A percentile compares a stretch with the other conserved stretches of the same genome.
phyloP scores from a whole-genome alignment of 345 rosid species.

The Melaleuca quinquenervia region DNA sequence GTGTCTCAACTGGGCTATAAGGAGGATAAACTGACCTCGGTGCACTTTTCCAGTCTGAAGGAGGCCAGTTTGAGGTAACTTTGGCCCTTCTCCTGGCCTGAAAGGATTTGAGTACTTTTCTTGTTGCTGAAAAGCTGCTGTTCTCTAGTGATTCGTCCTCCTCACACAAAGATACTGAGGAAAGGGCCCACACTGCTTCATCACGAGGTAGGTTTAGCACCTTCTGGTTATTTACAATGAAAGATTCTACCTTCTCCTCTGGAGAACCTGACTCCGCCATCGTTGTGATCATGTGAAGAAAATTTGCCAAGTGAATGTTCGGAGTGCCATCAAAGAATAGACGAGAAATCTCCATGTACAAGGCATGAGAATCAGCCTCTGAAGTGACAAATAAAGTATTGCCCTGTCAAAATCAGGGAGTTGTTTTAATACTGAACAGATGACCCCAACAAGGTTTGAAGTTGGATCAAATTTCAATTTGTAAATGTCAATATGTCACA shows the following conservation, averaged over 20 bases:
- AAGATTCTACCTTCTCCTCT: constrained; percentile 61
- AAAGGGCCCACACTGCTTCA: constrained; percentile 58
- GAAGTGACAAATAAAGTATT: constrained; percentile 47
- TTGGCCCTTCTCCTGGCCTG: constrained; percentile 29
- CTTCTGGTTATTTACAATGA: constrained; percentile 67
- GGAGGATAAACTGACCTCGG: constrained; percentile 26
- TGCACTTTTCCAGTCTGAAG: constrained; percentile 51
- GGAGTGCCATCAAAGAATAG: constrained; percentile 58
- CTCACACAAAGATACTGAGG: constrained; percentile 7
- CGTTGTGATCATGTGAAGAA: constrained; percentile 73
- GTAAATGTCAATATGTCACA: background rate
- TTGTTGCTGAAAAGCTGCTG: constrained; percentile 1
- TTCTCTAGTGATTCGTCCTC: constrained; percentile 4
- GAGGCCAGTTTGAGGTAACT: constrained; percentile 53
- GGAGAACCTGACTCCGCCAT: constrained; percentile 65
- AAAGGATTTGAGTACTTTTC: constrained; percentile 2
- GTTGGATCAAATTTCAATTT: background rate
- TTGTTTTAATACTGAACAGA: background rate
- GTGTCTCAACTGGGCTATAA: constrained; percentile 18
- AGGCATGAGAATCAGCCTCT: constrained; percentile 48
- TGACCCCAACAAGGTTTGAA: background rate
- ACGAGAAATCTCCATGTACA: constrained; percentile 73
- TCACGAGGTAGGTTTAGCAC: constrained; percentile 50
- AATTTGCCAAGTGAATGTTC: constrained; percentile 72
- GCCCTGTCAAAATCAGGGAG: constrained; percentile 37